Evolutionary conservation across 768 basidiomycete genomes (phyloP).

Genomic region (Mycena polygramma): DNA sequence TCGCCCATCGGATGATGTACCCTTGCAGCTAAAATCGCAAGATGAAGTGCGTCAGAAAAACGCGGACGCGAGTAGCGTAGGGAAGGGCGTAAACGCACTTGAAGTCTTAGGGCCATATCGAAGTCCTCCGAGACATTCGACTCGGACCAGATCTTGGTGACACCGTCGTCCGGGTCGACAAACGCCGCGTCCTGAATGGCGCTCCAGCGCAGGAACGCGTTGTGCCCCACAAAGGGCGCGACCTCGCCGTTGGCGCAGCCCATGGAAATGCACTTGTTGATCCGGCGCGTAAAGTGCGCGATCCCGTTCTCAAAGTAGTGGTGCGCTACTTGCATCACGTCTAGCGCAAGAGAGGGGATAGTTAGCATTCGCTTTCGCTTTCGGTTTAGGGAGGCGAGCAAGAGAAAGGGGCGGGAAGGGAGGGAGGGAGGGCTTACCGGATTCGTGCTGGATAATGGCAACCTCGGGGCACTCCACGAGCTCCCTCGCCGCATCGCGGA

Average conservation of each 20-base stretch:
- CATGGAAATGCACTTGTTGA: conserved; percentile 88
- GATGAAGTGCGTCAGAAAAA: not conserved
- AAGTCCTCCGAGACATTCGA: conserved; percentile 87
- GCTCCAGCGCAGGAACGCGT: conserved; percentile 91
- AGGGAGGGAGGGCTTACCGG: conserved; percentile 60
- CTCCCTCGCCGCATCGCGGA: conserved; percentile 91
- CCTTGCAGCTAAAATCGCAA: conserved; percentile 59
- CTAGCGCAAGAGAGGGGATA: conserved; percentile 45
- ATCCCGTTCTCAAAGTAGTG: conserved; percentile 95
- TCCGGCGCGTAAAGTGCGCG: conserved; percentile 88
- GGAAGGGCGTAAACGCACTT: conserved; percentile 46
- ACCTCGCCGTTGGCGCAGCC: conserved; percentile 86
- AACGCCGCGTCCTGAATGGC: conserved; percentile 90
- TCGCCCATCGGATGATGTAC: conserved; percentile 88
- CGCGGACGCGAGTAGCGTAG: conserved; percentile 4
- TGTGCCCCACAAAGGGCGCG: conserved; percentile 88
- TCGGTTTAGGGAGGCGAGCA: not conserved
- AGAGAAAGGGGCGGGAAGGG: not conserved
- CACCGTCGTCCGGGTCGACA: conserved; percentile 70
- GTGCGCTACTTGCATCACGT: conserved; percentile 91
- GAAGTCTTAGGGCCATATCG: conserved; percentile 81
- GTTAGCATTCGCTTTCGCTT: too few relatives aligned
- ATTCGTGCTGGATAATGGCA: conserved; percentile 92
- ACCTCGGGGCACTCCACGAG: conserved; percentile 85
- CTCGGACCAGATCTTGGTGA: conserved; percentile 87